Evolutionary conservation across 2,329 filamentous ascomycete species (phyloP), one percentile per base, ranked within the genome.

Genomic region (Coniochaeta sp.): DNA sequence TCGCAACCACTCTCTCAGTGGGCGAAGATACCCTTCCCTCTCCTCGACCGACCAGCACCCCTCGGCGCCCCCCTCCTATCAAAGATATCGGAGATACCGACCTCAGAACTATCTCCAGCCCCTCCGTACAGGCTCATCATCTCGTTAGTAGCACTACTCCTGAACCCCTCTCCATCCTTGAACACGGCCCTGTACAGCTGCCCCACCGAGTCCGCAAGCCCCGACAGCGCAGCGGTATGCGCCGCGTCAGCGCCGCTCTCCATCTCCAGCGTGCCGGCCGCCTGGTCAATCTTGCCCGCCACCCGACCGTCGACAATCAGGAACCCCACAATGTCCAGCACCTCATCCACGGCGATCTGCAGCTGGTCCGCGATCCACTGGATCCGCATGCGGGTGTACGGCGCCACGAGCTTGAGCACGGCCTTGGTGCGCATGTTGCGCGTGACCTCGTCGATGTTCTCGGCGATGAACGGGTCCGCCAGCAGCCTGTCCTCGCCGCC

Each of bases 401-500:
- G 95, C 5, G 92, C 92, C 64, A 98, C 95, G 26, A 98, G 81
- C 76, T 95, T 96, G 64, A 96, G 78, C 11, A 98, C 87, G 1
- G 93, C 93, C 80, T 97, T 97, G 65, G 93, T 98, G 59, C 95
- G 90, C 89, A 99, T 96, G 74, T 95, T 97, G 50, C 95, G 90
- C 58, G 93, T 99, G 61, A 99, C 93, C 76, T 99, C 95, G 74
- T 98, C 95, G 67, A 99, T 99, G 72, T 99, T 98, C 76, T 98
- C 95, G 31, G 93, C 93, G 67, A 99, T 99, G 77, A 98, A 99
- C 0, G 90, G 88, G 72, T 99, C 95, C 14, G 89, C 86, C 43
- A 98, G 81, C 28, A 99, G 87, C 2, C 47, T 17, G 6, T 52
- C 47, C 22, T 52, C 47, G 47, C 47, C 47, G 12, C 47, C 24